Conservation (phyloP, 176 grass and related monocot species). For the sorghum (Sorghum bicolor) region DNA sequence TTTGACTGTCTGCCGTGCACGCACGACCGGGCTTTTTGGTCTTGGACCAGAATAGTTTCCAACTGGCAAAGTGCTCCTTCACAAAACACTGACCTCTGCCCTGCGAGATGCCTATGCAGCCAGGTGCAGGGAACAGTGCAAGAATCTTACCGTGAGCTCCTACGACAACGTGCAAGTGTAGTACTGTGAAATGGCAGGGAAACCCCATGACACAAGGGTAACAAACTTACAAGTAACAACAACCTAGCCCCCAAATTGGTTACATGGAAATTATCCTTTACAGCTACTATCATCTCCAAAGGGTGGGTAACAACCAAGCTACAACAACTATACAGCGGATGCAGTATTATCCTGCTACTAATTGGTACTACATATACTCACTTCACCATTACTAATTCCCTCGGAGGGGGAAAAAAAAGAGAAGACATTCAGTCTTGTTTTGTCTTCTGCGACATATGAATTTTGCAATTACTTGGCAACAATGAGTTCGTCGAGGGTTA, state of each 20-base stretch:
- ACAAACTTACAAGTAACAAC: slow-evolving; percentile 26
- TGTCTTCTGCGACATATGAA: neutral
- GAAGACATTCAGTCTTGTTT: neutral
- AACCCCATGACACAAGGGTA: slow-evolving; percentile 1
- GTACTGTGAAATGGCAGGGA: neutral
- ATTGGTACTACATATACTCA: slow-evolving; percentile 26
- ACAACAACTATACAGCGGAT: slow-evolving; percentile 39
- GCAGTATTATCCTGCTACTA: slow-evolving; percentile 17
- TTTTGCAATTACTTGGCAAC: slow-evolving; percentile 46
- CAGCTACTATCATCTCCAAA: slow-evolving; percentile 29
- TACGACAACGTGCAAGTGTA: neutral
- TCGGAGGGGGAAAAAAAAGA: neutral
- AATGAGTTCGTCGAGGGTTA: slow-evolving; percentile 66
- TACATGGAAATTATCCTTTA: slow-evolving; percentile 19
- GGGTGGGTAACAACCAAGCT: slow-evolving; percentile 21
- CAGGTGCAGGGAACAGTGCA: neutral
- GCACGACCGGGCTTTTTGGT: neutral
- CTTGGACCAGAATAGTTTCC: neutral
- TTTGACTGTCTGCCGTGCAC: neutral
- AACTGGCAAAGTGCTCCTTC: neutral
- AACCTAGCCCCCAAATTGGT: neutral
- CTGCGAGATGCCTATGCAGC: neutral
- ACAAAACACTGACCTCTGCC: neutral
- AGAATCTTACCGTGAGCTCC: neutral
- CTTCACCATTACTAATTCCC: slow-evolving; percentile 23